Base-by-base conservation (phyloP, 345 rosid species). In the Acer saccharum region DNA sequence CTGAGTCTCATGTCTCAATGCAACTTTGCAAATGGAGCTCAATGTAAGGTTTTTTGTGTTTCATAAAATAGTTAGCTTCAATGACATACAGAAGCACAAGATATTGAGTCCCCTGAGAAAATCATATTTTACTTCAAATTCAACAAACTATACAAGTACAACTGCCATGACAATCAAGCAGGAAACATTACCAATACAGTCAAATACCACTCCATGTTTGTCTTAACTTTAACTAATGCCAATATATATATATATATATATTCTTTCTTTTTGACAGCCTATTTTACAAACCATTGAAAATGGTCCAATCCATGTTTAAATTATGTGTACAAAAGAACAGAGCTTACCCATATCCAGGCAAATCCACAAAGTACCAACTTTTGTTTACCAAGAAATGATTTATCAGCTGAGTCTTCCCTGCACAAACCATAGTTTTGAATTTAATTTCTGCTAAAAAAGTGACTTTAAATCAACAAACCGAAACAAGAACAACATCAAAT, bases 371-470 rank as follows among this genome's bases (percentile, higher is more conserved):
- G 80, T 93, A 93, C 98, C 97, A 95, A 83, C 94, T 92, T 85
- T 86, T 93, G 79, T 93, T 95, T 88, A 95, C 96, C 87, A 93
- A 82, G 82, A 93, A 93, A 84, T 95, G 97, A 83, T 95, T 95
- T 20, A 95, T 93, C 78, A 92, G 87, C 90, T 95, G 99, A 43
- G 99, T 95, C 87, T 95, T 95, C 79, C 98, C 98, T 93, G 85
- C 79, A 81, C 20, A 43, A 54, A 54, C 10, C 57, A 61, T 9
- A 25, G 21, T 20, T 35, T 4, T 60, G 10, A 60, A 69, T 27
- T 35, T 41, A 60, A 65, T 44, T 39, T 1, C 46, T 50, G 13
- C 23, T 10, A 46, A 11, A 69, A 7, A 14, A 11, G 6, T 18
- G 46, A 58, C 54, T 21, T 46, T 14, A 65, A 17, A 0, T 46